Base-by-base conservation (phyloP, 805 yeast species). In the Cyberlindnera subsufficiens region DNA sequence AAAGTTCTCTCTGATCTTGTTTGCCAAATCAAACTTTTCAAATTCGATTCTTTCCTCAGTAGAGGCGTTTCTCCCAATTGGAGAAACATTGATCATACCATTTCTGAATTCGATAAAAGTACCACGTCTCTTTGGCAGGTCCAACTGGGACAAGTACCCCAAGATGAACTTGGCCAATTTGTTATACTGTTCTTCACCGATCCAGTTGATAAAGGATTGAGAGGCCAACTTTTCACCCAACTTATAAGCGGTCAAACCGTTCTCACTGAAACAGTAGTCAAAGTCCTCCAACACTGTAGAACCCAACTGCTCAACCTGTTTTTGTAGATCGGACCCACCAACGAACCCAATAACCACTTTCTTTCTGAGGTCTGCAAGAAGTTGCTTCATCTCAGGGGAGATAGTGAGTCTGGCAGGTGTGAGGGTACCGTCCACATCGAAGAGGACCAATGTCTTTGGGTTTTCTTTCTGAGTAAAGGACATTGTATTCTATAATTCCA, bases 71-170 rank as follows among this genome's bases (percentile, higher is more conserved):
- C 99, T 88, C 61, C 99, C 99, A 48, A 93, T 80, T 56, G 99
- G 99, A 14, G 97, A 89, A 51, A 93, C 88, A 71, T 93, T 93
- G 69, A 93, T 86, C 96, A 93, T 90, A 68, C 99, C 99, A 68
- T 93, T 93, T 80, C 99, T 87, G 78, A 93, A 93, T 76, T 93
- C 99, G 56, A 93, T 72, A 69, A 93, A 93, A 47, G 99, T 93
- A 68, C 99, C 99, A 75, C 97, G 88, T 81, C 97, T 88, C 65
- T 85, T 77, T 62, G 99, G 99, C 55, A 93, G 67, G 53, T 93
- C 98, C 43, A 93, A 65, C 36, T 84, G 84, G 42, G 96, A 66
- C 56, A 93, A 75, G 74, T 93, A 90, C 56, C 77, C 78, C 62
- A 93, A 75, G 61, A 88, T 80, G 72, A 88, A 93, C 69, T 79